Percentiles rank a stretch among this genome's conserved stretches.
Evolutionary conservation across 2,329 filamentous ascomycete genomes (phyloP).

Genomic region (Cercospora zeina): DNA sequence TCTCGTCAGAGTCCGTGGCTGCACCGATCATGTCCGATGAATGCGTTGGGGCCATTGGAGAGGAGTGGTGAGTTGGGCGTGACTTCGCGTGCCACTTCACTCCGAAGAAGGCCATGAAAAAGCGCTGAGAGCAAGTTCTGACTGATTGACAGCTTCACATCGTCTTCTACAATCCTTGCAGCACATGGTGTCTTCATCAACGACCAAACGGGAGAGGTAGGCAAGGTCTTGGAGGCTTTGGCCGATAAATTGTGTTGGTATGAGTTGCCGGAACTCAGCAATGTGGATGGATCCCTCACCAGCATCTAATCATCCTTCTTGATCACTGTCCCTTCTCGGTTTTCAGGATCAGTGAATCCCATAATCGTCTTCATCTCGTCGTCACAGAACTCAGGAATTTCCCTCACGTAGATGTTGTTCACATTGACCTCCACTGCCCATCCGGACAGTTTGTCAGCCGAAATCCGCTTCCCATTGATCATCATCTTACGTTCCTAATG

Average conservation of each 20-base stretch:
- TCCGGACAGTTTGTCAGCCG: constrained; percentile 32
- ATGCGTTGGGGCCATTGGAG: constrained; percentile 40
- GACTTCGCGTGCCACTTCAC: not conserved
- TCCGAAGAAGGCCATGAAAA: not conserved
- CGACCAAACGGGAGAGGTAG: constrained; percentile 44
- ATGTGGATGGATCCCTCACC: constrained; percentile 37
- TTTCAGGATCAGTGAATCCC: constrained; percentile 36
- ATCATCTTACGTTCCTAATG: no score
- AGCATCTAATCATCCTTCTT: constrained; percentile 19
- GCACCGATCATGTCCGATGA: constrained; percentile 51
- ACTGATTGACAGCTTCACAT: constrained; percentile 38
- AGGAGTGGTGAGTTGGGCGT: not conserved
- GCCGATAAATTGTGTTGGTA: constrained; percentile 46
- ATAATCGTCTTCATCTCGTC: constrained; percentile 37
- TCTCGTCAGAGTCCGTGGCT: constrained; percentile 51
- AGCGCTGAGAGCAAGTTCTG: not conserved
- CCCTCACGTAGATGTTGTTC: constrained; percentile 32
- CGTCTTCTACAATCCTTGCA: constrained; percentile 47
- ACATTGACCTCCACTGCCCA: constrained; percentile 34
- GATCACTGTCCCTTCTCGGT: constrained; percentile 35
- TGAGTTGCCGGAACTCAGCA: constrained; percentile 42
- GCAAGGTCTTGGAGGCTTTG: constrained; percentile 51
- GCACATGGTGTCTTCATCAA: constrained; percentile 52
- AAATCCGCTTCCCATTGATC: constrained; percentile 18
- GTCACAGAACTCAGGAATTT: constrained; percentile 33